Percentiles rank a stretch among this genome's conserved stretches.
These are phyloP conservation scores for Penicillium crystallinum DNA, from an alignment of 495 filamentous ascomycete genomes.

Conservation along the genomic window DNA sequence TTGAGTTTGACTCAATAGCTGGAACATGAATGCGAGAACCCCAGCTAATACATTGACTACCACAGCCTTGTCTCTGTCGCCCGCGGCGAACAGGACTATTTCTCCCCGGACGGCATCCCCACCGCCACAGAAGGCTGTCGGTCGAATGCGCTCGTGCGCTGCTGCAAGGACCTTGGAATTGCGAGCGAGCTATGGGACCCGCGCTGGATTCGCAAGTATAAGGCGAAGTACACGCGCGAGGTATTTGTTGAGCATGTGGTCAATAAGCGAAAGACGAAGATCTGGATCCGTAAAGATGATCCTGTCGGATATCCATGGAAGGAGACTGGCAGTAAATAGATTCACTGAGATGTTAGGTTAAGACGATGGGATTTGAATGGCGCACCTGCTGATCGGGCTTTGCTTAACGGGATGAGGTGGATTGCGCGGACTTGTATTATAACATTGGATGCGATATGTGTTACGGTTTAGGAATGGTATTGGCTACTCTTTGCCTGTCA, in stretches of 20 bases:
- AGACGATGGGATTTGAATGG: not conserved
- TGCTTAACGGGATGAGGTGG: not conserved
- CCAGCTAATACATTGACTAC: constrained; percentile 5
- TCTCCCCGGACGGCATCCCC: constrained; percentile 86
- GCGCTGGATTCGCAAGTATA: constrained; percentile 72
- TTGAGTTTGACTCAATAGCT: not conserved
- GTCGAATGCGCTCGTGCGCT: constrained; percentile 92
- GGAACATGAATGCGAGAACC: not conserved
- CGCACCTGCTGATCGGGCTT: not conserved
- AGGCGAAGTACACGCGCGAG: constrained; percentile 66
- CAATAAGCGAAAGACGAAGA: constrained; percentile 82
- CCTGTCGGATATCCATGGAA: constrained; percentile 74
- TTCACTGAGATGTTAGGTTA: not conserved
- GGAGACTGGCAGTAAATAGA: constrained; percentile 45
- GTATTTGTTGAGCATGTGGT: constrained; percentile 75
- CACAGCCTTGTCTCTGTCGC: constrained; percentile 82
- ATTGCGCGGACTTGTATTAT: not conserved
- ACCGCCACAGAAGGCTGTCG: constrained; percentile 96
- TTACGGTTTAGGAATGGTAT: not conserved
- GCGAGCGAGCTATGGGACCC: constrained; percentile 97
- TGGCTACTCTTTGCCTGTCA: not conserved
- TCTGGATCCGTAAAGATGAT: constrained; percentile 84
- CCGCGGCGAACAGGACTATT: constrained; percentile 93
- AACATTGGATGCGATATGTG: not conserved
- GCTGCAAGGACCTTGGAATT: constrained; percentile 95